Conservation (phyloP, 352 stramenopile genomes). For the Globisporangium perplexum region DNA sequence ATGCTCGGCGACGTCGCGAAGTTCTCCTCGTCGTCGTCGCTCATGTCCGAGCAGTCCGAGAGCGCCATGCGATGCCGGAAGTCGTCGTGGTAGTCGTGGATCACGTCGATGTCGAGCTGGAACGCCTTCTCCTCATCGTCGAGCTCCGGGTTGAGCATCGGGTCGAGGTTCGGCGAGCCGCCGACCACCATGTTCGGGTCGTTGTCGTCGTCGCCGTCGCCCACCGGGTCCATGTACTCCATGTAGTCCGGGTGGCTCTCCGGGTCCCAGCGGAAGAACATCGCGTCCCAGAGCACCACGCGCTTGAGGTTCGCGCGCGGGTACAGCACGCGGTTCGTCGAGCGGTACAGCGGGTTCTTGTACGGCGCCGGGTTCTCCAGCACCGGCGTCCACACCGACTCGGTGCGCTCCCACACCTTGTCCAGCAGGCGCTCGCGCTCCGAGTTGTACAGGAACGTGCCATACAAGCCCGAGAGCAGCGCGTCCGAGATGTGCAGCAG, state of each 20-base stretch:
- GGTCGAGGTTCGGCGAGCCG: slow-evolving; percentile 29
- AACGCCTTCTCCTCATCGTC: slow-evolving; percentile 61
- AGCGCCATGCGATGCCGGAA: slow-evolving; percentile 52
- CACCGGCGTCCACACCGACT: slow-evolving; percentile 80
- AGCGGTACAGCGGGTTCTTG: slow-evolving; percentile 72
- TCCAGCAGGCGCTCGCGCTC: slow-evolving; percentile 78
- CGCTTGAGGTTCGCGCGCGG: slow-evolving; percentile 83
- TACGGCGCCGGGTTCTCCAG: slow-evolving; percentile 57
- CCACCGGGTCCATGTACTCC: slow-evolving; percentile 74
- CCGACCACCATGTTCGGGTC: slow-evolving; percentile 19
- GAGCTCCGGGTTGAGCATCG: slow-evolving; percentile 30
- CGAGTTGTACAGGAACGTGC: slow-evolving; percentile 84
- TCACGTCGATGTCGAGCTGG: slow-evolving; percentile 74
- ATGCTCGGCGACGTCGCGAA: slow-evolving; percentile 30
- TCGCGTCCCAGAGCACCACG: slow-evolving; percentile 75
- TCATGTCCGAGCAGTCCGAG: slow-evolving; percentile 81
- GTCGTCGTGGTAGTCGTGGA: slow-evolving; percentile 72
- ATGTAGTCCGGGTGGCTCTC: slow-evolving; percentile 80
- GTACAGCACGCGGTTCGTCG: slow-evolving; percentile 78
- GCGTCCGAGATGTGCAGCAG: slow-evolving; percentile 72
- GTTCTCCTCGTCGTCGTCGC: slow-evolving; percentile 68
- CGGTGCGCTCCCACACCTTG: slow-evolving; percentile 82
- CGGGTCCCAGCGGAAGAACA: slow-evolving; percentile 85
- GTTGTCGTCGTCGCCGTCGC: slow-evolving; percentile 27
- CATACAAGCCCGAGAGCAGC: slow-evolving; percentile 74